phyloP scores from a whole-genome alignment of 352 stramenopile species.

The Pythium oligandrum region DNA sequence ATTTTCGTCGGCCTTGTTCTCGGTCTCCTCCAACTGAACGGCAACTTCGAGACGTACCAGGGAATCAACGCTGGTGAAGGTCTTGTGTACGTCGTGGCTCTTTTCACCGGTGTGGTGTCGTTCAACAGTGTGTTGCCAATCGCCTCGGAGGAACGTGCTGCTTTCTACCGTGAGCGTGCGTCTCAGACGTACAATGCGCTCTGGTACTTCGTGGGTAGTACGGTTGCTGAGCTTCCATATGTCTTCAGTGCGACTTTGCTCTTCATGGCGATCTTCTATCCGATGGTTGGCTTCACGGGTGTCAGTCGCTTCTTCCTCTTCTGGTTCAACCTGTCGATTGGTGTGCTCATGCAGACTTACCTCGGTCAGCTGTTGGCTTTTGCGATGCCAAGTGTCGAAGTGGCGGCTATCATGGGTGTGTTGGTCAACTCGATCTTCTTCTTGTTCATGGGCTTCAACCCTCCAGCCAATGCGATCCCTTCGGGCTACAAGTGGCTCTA shows the following conservation, averaged over 20 bases:
- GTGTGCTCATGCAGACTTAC: conserved; percentile 57
- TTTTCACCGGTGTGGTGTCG: conserved; percentile 79
- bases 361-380: conserved; percentile 73
- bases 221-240: conserved; percentile 72
- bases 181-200: too few species aligned
- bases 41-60: conserved; percentile 40
- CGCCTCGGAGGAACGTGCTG: too few species aligned
- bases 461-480: conserved; percentile 25
- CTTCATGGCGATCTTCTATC: too few species aligned
- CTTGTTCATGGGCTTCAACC: too few species aligned
- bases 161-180: too few species aligned
- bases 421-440: conserved; percentile 47
- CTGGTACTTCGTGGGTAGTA: too few species aligned
- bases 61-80: conserved; percentile 54
- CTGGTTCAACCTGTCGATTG: conserved; percentile 54
- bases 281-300: too few species aligned
- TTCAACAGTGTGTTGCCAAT: conserved; percentile 68
- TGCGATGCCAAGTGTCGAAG: conserved; percentile 34
- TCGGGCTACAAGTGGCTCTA: too few species aligned
- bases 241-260: conserved; percentile 28
- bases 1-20: conserved; percentile 62
- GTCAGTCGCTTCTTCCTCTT: conserved; percentile 46
- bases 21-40: conserved; percentile 39
- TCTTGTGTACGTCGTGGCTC: conserved; percentile 80
- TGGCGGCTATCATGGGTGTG: conserved; percentile 30